Percentiles rank a stretch among this genome's conserved stretches.
Conservation (phyloP, 805 yeast genomes). For the Metschnikowia anglica region DNA sequence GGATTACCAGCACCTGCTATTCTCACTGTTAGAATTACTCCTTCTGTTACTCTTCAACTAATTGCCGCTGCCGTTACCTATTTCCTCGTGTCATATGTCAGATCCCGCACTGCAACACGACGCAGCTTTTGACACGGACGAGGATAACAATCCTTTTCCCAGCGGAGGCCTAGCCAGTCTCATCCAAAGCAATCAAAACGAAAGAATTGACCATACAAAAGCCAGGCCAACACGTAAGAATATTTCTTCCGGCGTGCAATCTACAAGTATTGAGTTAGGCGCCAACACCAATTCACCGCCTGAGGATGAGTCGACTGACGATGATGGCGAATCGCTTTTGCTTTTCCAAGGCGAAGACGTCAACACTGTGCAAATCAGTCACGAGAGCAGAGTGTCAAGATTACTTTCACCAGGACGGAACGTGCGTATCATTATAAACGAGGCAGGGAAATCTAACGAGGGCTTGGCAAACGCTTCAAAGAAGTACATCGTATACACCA, state of each 20-base stretch:
- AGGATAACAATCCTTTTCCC: constrained; percentile 42
- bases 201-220: neutral
- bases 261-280: too few species aligned
- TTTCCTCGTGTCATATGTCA: constrained; percentile 3
- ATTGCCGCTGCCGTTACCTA: neutral
- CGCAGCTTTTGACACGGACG: constrained; percentile 25
- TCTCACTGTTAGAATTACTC: too few species aligned
- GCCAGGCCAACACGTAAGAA: neutral
- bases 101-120: constrained; percentile 6
- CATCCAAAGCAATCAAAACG: constrained; percentile 14
- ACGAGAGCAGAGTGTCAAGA: constrained; percentile 38
- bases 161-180: constrained; percentile 29
- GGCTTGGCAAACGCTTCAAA: constrained; percentile 60
- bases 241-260: too few species aligned
- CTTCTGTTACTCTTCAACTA: too few species aligned
- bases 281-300: neutral
- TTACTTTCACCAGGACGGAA: constrained; percentile 32
- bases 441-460: constrained; percentile 85
- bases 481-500: constrained; percentile 77
- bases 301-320: constrained; percentile 10
- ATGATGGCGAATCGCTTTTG: constrained; percentile 31
- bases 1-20: too few species aligned
- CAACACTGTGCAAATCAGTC: constrained; percentile 32
- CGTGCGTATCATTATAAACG: constrained; percentile 51
- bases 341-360: constrained; percentile 25